Evolutionary conservation across 2,329 filamentous ascomycete genomes (phyloP).

Genomic region (Coniosporium uncinatum): DNA sequence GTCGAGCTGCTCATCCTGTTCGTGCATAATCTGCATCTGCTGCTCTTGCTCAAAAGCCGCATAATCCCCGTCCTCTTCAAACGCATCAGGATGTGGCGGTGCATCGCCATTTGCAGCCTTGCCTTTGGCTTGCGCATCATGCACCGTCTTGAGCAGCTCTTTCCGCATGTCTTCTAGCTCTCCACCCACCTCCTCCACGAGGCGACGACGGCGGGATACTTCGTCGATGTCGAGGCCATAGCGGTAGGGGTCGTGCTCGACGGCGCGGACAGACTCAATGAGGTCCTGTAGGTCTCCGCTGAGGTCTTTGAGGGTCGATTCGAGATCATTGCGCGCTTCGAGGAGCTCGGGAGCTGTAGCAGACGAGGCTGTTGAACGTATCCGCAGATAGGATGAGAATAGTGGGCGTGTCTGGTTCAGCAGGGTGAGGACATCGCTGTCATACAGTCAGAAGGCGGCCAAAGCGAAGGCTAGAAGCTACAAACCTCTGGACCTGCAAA

Average conservation of each 20-base stretch:
- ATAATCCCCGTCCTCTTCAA: constrained; percentile 56
- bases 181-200: constrained; percentile 84
- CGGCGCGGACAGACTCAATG: constrained; percentile 76
- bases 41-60: constrained; percentile 86
- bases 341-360: constrained; percentile 64
- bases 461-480: constrained; percentile 13
- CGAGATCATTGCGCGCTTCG: constrained; percentile 67
- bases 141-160: constrained; percentile 62
- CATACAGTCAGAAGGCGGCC: constrained; percentile 2
- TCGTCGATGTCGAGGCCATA: constrained; percentile 85
- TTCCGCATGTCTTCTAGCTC: constrained; percentile 88
- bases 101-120: constrained; percentile 34
- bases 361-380: constrained; percentile 75
- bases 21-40: constrained; percentile 86
- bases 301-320: constrained; percentile 67
- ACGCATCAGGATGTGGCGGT: constrained; percentile 55
- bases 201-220: constrained; percentile 69
- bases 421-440: constrained; percentile 82
- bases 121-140: constrained; percentile 27
- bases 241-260: constrained; percentile 81
- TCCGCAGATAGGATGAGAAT: constrained; percentile 93
- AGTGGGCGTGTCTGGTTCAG: constrained; percentile 78
- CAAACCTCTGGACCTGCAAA: constrained; percentile 41
- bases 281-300: constrained; percentile 87
- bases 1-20: constrained; percentile 91